Base-by-base conservation (phyloP, 2,329 filamentous ascomycete species). In the Microdochium trichocladiopsis region DNA sequence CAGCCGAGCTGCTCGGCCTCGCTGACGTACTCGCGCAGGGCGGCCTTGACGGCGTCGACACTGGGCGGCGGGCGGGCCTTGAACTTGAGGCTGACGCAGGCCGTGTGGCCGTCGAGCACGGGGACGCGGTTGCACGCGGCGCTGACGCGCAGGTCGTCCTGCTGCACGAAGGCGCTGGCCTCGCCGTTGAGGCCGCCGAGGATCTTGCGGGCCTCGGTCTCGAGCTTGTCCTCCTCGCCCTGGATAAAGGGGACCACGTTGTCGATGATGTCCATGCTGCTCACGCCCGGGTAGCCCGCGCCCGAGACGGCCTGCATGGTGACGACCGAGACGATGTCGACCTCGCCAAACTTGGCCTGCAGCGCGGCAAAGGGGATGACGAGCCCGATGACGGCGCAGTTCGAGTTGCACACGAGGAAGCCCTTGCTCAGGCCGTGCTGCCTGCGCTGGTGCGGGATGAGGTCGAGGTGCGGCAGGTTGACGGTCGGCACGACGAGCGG, bases 351-450 rank as follows among this genome's bases (percentile, higher is more conserved):
- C 61, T 82, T 84, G 50, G 86, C 82, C 69, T 95, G 88, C 33
- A 97, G 82, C 16, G 93, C 93, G 11, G 91, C 91, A 65, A 96
- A 93, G 23, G 94, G 94, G 57, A 96, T 95, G 55, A 96, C 93
- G 53, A 97, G 83, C 48, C 93, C 93, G 63, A 97, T 96, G 64
- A 96, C 93, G 52, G 93, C 93, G 73, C 94, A 99, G 75, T 97
- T 97, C 58, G 90, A 95, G 76, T 97, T 97, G 80, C 93, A 97
- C 55, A 96, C 90, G 36, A 97, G 75, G 75, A 97, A 96, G 23
- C 94, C 94, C 72, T 88, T 91, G 56, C 87, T 76, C 47, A 96
- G 77, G 25, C 76, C 75, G 68, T 88, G 82, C 45, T 87, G 78
- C 65, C 83, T 78, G 56, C 89, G 82, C 74, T 97, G 93, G 71